Conservation (phyloP, 257 asterid genomes). For the Nicotiana knightiana region DNA sequence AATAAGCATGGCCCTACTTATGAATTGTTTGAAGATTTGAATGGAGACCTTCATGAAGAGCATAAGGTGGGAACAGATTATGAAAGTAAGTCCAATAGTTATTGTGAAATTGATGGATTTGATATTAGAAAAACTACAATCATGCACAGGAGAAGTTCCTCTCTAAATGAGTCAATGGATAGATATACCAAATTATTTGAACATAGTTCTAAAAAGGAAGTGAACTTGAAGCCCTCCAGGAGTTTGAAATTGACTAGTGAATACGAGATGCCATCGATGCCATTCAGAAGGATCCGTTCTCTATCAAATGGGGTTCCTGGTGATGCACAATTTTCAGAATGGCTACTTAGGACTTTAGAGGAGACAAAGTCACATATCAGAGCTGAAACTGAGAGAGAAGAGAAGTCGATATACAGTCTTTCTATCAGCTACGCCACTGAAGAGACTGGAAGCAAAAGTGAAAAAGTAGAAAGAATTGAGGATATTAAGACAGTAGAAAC, state of each 20-base stretch:
- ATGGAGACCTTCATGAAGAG: background rate
- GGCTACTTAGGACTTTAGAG: constrained; percentile 7
- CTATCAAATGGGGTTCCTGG: constrained; percentile 25
- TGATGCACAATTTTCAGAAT: constrained; percentile 24
- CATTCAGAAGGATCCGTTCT: constrained; percentile 42
- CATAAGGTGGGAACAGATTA: background rate
- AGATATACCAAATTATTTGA: constrained; percentile 50
- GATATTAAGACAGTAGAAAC: constrained; percentile 14
- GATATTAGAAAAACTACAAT: background rate
- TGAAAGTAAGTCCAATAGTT: background rate
- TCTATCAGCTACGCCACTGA: background rate
- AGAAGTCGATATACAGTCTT: background rate
- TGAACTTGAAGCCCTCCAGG: constrained; percentile 32
- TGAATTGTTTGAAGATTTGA: background rate
- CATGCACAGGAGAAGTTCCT: constrained; percentile 40
- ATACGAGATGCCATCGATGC: constrained; percentile 25
- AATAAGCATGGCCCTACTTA: background rate
- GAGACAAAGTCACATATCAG: constrained; percentile 14
- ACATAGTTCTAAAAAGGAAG: constrained; percentile 26
- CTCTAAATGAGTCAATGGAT: constrained; percentile 53
- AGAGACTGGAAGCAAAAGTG: background rate
- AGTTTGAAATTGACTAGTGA: constrained; percentile 61
- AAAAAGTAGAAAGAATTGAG: constrained; percentile 5
- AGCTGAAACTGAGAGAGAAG: constrained; percentile 12
- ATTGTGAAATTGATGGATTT: constrained; percentile 6